Base-by-base conservation (phyloP, 192 early-diverging fungal species). In the Coemansia sp. region DNA sequence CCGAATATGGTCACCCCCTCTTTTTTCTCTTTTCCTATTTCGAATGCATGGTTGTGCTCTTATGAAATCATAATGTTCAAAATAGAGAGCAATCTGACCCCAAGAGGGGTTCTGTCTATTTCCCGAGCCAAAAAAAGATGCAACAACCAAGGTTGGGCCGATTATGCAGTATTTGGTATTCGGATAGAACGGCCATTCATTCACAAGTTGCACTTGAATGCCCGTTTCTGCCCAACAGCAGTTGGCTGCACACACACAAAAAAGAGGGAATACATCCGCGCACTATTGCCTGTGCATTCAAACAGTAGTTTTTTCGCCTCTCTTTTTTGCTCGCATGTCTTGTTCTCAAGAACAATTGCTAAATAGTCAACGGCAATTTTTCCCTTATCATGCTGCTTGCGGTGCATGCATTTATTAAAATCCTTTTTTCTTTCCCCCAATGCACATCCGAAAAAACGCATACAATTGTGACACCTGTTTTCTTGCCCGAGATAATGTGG, bases 391-490 rank as follows among this genome's bases (percentile, higher is more conserved):
- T 39, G 26, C 26, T 47, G 45, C 26, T 17, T 9, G 45, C 45
- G 27, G 44, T 26, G 36, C 52, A 54, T 54, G 52, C 52, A 54
- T 54, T 54, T 54, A 42, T 42, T 42, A 42, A 54, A 54, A 42
- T 47, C 19, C 14, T 29, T 15, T 29, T n/a, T n/a, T n/a, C n/a
- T n/a, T n/a, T n/a, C n/a, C n/a, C n/a, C n/a, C n/a, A n/a, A n/a
- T n/a, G 44, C 44, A 28, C 44, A 46, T 46, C n/a, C n/a, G n/a
- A n/a, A n/a, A n/a, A n/a, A n/a, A n/a, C n/a, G n/a, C n/a, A n/a
- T n/a, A n/a, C n/a, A n/a, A n/a, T n/a, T n/a, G n/a, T n/a, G n/a
- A n/a, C n/a, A n/a, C n/a, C n/a, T n/a, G n/a, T n/a, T n/a, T n/a
- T n/a, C n/a, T n/a, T n/a, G n/a, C n/a, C n/a, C n/a, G n/a, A n/a